Percentiles rank a stretch among this genome's conserved stretches.
Conservation (phyloP, 768 basidiomycete species). For the Chiua virens region DNA sequence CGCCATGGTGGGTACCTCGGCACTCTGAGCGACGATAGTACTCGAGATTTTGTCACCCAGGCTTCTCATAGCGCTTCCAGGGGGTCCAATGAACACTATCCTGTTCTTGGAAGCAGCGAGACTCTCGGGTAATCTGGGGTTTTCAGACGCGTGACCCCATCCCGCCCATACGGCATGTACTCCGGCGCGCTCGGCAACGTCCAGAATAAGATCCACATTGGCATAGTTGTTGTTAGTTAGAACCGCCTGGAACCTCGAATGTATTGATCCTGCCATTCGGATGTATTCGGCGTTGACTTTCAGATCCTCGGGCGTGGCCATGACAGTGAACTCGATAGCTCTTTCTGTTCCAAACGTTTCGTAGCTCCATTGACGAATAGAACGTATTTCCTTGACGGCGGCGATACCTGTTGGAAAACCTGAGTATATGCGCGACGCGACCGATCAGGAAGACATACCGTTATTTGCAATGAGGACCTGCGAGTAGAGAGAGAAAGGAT, state of each 20-base stretch:
- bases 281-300: constrained; percentile 99
- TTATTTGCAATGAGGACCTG: constrained; percentile 99
- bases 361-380: constrained; percentile 99
- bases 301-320: constrained; percentile 98
- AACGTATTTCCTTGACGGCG: constrained; percentile 98
- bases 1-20: constrained; percentile 95
- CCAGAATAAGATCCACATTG: constrained; percentile 98
- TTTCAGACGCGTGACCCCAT: constrained; percentile 99
- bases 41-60: constrained; percentile 99
- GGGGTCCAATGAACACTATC: constrained; percentile 99
- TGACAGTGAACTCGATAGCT: constrained; percentile 97
- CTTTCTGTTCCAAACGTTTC: constrained; percentile 97
- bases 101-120: constrained; percentile 90
- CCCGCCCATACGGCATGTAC: constrained; percentile 99
- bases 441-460: constrained; percentile 45
- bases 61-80: constrained; percentile 98
- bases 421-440: constrained; percentile 22
- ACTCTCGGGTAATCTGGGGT: constrained; percentile 93
- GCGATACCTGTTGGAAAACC: constrained; percentile 73
- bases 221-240: constrained; percentile 99
- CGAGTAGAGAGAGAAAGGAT: neutral
- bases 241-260: constrained; percentile 98
- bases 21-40: constrained; percentile 97
- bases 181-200: constrained; percentile 94
- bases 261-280: constrained; percentile 98